Percentiles rank a stretch among this genome's conserved stretches.
Conservation (phyloP, 148 eudicot species). For the Persicaria maculosa region DNA sequence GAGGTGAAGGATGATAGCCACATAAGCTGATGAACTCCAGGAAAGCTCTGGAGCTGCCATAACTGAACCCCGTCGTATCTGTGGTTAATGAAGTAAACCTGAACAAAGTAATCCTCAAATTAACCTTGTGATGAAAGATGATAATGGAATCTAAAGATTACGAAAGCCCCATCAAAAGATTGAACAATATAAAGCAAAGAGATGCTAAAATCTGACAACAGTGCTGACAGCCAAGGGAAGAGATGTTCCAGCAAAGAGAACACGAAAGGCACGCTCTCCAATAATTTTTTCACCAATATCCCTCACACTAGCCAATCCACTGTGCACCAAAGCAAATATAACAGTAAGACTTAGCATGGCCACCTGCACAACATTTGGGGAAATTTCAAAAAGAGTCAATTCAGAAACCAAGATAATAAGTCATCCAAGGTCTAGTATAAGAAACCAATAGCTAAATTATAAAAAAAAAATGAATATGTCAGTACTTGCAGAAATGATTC, state of each 20-base stretch:
- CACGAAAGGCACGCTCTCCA: conserved; percentile 95
- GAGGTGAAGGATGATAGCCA: conserved; percentile 76
- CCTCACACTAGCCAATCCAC: conserved; percentile 93
- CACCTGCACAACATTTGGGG: conserved; percentile 43
- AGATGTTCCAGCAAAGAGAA: conserved; percentile 84
- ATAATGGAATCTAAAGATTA: not conserved
- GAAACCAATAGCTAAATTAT: not conserved
- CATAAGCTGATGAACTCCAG: conserved; percentile 63
- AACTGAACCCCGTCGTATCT: conserved; percentile 92
- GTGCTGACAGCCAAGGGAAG: conserved; percentile 95
- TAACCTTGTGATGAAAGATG: not conserved
- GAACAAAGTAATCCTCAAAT: conserved; percentile 19
- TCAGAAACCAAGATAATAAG: not conserved
- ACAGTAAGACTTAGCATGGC: conserved; percentile 68
- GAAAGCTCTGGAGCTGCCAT: conserved; percentile 84
- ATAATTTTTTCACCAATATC: conserved; percentile 75
- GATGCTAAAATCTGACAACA: conserved; percentile 44
- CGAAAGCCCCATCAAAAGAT: not conserved
- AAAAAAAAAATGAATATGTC: not conserved
- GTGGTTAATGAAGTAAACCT: conserved; percentile 98
- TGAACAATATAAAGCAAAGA: not conserved
- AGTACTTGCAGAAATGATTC: not conserved
- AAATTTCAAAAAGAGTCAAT: not conserved
- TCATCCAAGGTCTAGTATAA: not conserved
- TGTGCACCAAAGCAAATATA: conserved; percentile 81